Base-by-base conservation (phyloP, 495 filamentous ascomycete genomes). In the Hyaloscypha hepaticicola region DNA sequence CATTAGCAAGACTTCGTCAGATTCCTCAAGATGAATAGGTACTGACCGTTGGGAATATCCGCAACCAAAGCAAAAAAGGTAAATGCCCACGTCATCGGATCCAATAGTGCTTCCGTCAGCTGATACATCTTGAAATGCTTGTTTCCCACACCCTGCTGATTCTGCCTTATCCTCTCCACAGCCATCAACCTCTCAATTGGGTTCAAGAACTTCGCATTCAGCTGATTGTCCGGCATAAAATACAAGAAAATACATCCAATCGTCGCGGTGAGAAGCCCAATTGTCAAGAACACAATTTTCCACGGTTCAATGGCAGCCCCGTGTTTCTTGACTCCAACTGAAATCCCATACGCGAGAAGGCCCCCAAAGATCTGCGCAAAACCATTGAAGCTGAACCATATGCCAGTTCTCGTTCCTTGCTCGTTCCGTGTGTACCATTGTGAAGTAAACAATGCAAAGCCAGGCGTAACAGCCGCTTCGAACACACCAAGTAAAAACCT, bases 121-220 rank as follows among this genome's bases (percentile, higher is more conserved):
- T 89, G 87, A 59, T 83, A 81, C 33, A 74, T 77, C 65, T 87
- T 88, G 24, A 87, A 80, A 62, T 81, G 76, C 58, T 85, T 85
- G 61, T 87, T 89, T 72, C 88, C 86, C 12, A 89, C 77, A 52
- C 87, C 87, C 0, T 86, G 88, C 69, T 88, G 86, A 60, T 89
- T 87, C 24, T 80, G 78, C 33, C 85, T 75, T n/a, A 89, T 75
- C 14, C 86, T 77, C 69, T 88, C 83, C 6, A 88, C 78, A 53
- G 86, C 85, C 65, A 88, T 77, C 25, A 77, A 75, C 63, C 85
- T 85, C 69, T 89, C 80, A 60, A 78, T 76, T 45, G 82, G 78
- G 26, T 55, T 82, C 28, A 89, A 80, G 41, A 86, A 86, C 55
- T 77, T 83, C 3, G 87, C 86, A 2, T 81, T 82, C 72, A 89